Evolutionary conservation across 225 moss, liverwort and hornwort genomes (phyloP).

Genomic region (Lunularia cruciata): DNA sequence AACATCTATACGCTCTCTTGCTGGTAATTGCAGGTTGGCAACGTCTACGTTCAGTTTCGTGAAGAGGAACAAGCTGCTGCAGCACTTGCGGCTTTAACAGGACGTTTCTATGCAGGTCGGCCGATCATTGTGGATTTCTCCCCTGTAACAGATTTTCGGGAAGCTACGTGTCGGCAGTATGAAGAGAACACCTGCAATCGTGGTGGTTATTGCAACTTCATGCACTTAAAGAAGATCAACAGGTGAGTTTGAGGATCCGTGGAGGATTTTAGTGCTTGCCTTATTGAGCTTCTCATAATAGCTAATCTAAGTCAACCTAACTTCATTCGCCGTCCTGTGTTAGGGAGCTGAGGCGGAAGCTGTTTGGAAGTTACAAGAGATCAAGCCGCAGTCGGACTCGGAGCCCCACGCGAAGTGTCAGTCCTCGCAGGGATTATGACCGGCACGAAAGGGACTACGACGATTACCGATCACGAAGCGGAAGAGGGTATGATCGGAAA

Average conservation of each 20-base stretch:
- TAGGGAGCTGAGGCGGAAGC: constrained; percentile 49
- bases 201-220: constrained; percentile 49
- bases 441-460: constrained; percentile 45
- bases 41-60: constrained; percentile 43
- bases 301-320: too few relatives aligned
- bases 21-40: constrained; percentile 27
- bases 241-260: too few relatives aligned
- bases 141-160: constrained; percentile 45
- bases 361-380: constrained; percentile 45
- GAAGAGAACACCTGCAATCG: constrained; percentile 49
- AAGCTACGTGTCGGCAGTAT: constrained; percentile 45
- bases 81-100: constrained; percentile 30
- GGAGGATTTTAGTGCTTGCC: too few relatives aligned
- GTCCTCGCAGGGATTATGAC: constrained; percentile 43
- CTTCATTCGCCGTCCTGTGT: neutral
- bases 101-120: constrained; percentile 43
- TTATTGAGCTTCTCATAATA: too few relatives aligned
- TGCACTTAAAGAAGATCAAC: constrained; percentile 43
- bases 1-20: neutral
- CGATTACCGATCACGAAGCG: constrained; percentile 23
- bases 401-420: constrained; percentile 44
- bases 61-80: constrained; percentile 46
- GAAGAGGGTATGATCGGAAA: constrained; percentile 41
- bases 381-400: constrained; percentile 34
- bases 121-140: constrained; percentile 45